Base-by-base conservation (phyloP, 176 grass and related monocot genomes). In the Melocanna baccifera region DNA sequence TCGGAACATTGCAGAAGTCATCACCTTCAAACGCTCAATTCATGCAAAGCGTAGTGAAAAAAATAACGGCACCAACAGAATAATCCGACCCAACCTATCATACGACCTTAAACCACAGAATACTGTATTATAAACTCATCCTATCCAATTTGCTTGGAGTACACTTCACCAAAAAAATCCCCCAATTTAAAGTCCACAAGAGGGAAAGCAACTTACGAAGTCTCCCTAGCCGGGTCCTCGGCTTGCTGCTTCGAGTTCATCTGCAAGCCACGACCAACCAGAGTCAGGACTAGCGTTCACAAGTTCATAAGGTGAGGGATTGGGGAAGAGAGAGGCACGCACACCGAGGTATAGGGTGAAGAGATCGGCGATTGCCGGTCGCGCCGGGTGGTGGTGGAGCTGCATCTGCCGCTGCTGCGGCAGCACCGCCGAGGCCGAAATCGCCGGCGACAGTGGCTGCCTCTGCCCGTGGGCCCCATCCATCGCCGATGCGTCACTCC, bases 331-430 rank as follows among this genome's bases (percentile, higher is more conserved):
- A 69, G 12, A 72, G 80, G 36, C 67, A 61, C 86, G 48, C 89
- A 99, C 93, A 22, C 93, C 93, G 69, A 99, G 96, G 71, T 99
- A 96, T 29, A 96, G 84, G 83, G 91, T 94, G 91, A 99, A 96
- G 87, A 99, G 96, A 85, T 99, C 93, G 81, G 63, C 76, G 75
- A 99, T 86, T 80, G 93, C 91, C 67, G 89, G 26, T 42, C 85
- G 84, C 55, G 93, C 80, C 18, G 93, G 91, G 50, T 96, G 93
- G 74, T 87, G 91, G 74, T 91, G 92, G 55, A 81, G 84, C 57
- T 91, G 81, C 88, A 89, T 88, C 87, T 89, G 78, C 63, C 82
- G 39, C 79, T 91, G 86, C 80, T 84, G 88, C 40, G 58, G 84
- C 19, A 79, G 16, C 58, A 68, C 67, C 13, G 58, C 19, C n/a